Evolutionary conservation across 2,329 filamentous ascomycete genomes (phyloP).

Genomic region (Sporothrix inflata): DNA sequence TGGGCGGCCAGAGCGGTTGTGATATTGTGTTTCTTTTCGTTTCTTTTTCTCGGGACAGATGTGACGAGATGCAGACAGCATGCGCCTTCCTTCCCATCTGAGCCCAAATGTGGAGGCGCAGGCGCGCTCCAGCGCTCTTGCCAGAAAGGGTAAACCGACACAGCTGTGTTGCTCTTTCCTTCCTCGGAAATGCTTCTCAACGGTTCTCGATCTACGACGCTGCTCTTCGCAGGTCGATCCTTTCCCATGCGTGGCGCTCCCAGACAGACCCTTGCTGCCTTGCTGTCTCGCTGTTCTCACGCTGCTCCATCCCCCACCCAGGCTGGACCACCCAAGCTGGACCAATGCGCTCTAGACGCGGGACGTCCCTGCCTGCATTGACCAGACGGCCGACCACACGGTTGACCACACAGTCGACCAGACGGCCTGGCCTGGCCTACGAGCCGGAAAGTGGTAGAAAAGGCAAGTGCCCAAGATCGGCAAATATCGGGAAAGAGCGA

Average conservation of each 20-base stretch:
- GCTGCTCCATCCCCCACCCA: background rate
- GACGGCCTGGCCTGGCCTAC: background rate
- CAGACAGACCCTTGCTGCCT: background rate
- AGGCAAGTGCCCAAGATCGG: background rate
- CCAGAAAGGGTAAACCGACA: background rate
- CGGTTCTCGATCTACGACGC: background rate
- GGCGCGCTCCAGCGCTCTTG: background rate
- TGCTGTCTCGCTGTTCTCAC: background rate
- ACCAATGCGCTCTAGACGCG: background rate
- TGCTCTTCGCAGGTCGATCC: background rate
- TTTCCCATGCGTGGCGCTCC: background rate
- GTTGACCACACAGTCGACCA: background rate
- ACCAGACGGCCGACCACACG: background rate
- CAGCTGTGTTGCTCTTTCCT: background rate
- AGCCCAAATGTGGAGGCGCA: background rate
- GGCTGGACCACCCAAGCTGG: conserved; percentile 1
- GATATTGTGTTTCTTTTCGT: background rate
- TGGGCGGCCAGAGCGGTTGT: conserved; percentile 8
- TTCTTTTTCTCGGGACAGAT: background rate
- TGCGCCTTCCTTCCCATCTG: conserved; percentile 14
- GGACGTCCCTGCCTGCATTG: conserved; percentile 22
- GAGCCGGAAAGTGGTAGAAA: background rate
- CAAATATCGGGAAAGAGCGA: conserved; percentile 5
- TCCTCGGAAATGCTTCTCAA: background rate
- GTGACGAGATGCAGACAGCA: conserved; percentile 10